A percentile compares a stretch with the other conserved stretches of the same genome.
phyloP scores from a whole-genome alignment of 495 filamentous ascomycete species.

The Podospora fimiseda region DNA sequence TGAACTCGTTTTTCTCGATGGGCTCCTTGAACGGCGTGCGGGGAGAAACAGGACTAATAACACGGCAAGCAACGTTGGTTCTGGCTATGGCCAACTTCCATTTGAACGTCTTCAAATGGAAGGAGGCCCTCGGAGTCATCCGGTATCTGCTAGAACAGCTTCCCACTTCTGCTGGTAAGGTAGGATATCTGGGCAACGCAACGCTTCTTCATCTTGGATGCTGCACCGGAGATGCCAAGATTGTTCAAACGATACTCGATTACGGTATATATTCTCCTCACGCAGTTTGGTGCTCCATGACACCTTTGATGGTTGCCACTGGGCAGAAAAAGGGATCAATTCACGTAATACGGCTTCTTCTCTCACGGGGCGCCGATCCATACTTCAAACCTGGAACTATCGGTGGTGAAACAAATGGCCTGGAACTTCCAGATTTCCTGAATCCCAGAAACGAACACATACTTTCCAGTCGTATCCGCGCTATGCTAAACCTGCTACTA shows the following conservation, averaged over 20 bases:
- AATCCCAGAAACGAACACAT: background rate
- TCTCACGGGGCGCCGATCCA: background rate
- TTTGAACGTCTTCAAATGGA: background rate
- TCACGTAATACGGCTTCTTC: background rate
- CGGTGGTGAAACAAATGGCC: too few species aligned
- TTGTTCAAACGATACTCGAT: background rate
- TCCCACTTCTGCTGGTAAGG: background rate
- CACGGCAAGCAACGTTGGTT: background rate
- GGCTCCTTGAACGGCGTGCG: background rate
- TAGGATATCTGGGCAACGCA: background rate
- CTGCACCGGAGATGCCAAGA: background rate
- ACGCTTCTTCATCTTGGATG: background rate
- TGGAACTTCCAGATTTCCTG: background rate
- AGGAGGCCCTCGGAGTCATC: background rate
- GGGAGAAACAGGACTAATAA: background rate
- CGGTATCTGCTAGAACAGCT: background rate
- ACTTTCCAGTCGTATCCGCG: background rate
- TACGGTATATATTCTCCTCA: background rate
- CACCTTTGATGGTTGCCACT: background rate
- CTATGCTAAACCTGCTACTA: background rate
- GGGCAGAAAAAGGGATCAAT: too few species aligned
- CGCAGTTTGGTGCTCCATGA: background rate
- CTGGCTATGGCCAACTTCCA: background rate
- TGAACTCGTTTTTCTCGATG: background rate
- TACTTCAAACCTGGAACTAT: background rate